Evolutionary conservation across 495 filamentous ascomycete species (phyloP).

Genomic region (Ramalina intermedia): DNA sequence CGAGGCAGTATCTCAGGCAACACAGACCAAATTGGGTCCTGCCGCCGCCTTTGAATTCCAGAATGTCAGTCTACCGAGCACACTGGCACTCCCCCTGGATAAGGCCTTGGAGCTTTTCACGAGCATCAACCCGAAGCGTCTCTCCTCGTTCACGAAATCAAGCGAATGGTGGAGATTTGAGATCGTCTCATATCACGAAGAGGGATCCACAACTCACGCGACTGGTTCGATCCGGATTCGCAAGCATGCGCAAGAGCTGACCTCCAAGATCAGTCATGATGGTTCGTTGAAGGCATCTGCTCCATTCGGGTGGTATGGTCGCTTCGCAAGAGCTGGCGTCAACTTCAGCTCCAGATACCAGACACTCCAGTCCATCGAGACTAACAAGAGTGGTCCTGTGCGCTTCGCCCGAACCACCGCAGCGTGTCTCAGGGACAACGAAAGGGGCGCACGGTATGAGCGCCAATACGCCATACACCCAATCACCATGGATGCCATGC

Average conservation of each 20-base stretch:
- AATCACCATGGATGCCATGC: constrained; percentile 16
- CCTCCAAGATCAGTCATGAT: not conserved
- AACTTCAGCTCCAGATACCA: constrained; percentile 19
- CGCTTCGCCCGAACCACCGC: not conserved
- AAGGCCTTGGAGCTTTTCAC: constrained; percentile 6
- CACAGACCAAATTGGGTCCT: not conserved
- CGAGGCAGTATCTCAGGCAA: constrained; percentile 32
- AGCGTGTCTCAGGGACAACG: not conserved
- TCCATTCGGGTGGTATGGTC: constrained; percentile 3
- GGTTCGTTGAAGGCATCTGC: not conserved
- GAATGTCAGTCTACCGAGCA: not conserved
- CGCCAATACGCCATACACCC: constrained; percentile 19
- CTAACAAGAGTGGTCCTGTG: constrained; percentile 6
- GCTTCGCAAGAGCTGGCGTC: constrained; percentile 2
- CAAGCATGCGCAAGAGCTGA: not conserved
- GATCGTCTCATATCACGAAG: constrained; percentile 14
- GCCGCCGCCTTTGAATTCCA: not conserved
- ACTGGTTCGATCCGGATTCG: constrained; percentile 5
- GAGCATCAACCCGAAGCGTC: not conserved
- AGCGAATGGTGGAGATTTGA: constrained; percentile 16
- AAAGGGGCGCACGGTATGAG: not conserved
- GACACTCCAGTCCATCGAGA: constrained; percentile 12
- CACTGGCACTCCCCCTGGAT: not conserved
- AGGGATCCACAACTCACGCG: constrained; percentile 11
- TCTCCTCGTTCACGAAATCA: constrained; percentile 8